Base-by-base conservation (phyloP, 805 yeast genomes). In the Wickerhamia fluorescens region DNA sequence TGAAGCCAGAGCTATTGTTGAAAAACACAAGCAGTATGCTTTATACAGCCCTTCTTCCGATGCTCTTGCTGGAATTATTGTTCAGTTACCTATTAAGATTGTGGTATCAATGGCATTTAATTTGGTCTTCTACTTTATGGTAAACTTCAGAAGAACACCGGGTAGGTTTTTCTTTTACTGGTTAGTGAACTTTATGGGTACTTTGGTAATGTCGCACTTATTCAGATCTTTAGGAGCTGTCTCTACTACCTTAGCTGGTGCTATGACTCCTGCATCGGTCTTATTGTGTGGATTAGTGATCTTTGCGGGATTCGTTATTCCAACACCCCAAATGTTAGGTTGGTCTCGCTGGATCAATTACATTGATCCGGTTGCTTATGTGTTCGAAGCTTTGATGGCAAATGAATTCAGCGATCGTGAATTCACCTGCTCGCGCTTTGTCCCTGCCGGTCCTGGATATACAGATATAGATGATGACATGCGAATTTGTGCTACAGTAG, bases 1-100 rank as follows among this genome's bases (percentile, higher is more conserved):
- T 41, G 71, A 71, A 33, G 69, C 69, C 35, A 72, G 80, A 56
- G 73, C 78, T 16, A 73, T 83, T 38, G 66, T 78, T 15, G 70
- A 69, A 41, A 81, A 82, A 45, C 94, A 83, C 46, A 75, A 76
- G 44, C 66, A 68, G 28, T 83, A 78, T 41, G 75, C 85, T 0
- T 66, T 81, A 34, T 83, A 78, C 48, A 75, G 75, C 35, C 86
- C 87, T 3, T 68, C 85, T 8, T 75, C 83, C 3, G 88, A 81
- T 45, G 80, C 85, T 1, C 41, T 81, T 3, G 77, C 84, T 0
- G 58, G 73, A 7, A 59, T 75, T 25, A 33, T 78, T 4, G 66
- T 82, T 2, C 78, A 73, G 29, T 51, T 81, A 34, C 87, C 89
- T 3, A 61, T 73, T 30, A 79, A 80, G 53, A 35, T 59, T 5